A percentile compares a stretch with the other conserved stretches of the same genome.
Conservation (phyloP, 2,329 filamentous ascomycete genomes). For the Biscogniauxia mediterranea region DNA sequence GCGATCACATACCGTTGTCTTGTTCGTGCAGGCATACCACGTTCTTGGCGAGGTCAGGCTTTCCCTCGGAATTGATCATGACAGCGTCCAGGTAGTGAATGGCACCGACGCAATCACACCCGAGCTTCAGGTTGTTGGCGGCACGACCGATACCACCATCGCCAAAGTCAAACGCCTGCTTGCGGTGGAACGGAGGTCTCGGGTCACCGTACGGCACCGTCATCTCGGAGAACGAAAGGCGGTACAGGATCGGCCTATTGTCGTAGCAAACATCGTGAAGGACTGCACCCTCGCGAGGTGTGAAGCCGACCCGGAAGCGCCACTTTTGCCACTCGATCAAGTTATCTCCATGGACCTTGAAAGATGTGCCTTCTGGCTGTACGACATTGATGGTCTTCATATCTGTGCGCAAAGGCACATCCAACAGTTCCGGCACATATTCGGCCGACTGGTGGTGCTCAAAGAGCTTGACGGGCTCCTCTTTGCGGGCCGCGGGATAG, state of each 20-base stretch:
- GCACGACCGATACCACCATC: slow-evolving; percentile 63
- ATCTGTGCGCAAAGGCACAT: slow-evolving; percentile 45
- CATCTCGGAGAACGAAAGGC: slow-evolving; percentile 61
- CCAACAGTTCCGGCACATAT: slow-evolving; percentile 51
- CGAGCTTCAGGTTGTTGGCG: slow-evolving; percentile 64
- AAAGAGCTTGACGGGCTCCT: slow-evolving; percentile 46
- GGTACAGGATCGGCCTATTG: slow-evolving; percentile 56
- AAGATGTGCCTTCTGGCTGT: slow-evolving; percentile 49
- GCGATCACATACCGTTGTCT: slow-evolving; percentile 47
- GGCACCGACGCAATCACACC: slow-evolving; percentile 67
- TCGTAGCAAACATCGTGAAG: slow-evolving; percentile 63
- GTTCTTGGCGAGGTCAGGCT: slow-evolving; percentile 53
- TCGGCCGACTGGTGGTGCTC: slow-evolving; percentile 40
- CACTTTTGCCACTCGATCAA: slow-evolving; percentile 42
- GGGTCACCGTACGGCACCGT: slow-evolving; percentile 62
- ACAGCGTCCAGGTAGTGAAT: slow-evolving; percentile 58
- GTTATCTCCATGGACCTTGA: slow-evolving; percentile 31
- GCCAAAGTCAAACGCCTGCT: slow-evolving; percentile 69
- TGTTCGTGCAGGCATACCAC: slow-evolving; percentile 69
- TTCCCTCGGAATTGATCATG: slow-evolving; percentile 52
- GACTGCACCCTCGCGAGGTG: slow-evolving; percentile 59
- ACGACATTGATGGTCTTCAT: slow-evolving; percentile 70
- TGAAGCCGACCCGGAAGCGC: slow-evolving; percentile 63
- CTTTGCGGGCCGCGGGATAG: slow-evolving; percentile 32
- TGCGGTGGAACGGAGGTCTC: slow-evolving; percentile 60